These are phyloP conservation scores for Erythrobasidium yunnanense DNA, from an alignment of 768 basidiomycete genomes.

Conservation along the genomic window DNA sequence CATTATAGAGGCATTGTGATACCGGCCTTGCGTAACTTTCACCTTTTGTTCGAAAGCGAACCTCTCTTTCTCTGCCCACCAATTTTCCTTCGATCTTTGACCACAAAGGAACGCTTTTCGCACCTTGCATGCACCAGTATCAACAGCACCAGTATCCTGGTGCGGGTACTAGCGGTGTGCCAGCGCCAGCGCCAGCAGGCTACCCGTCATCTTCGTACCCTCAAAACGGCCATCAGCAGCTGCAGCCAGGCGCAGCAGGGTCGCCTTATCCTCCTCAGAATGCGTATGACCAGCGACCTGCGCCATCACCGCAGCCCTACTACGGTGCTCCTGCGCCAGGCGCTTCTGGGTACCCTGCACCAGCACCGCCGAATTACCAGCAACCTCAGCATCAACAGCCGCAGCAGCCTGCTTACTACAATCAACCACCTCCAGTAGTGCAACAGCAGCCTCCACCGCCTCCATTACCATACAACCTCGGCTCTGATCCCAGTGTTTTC, in stretches of 20 bases:
- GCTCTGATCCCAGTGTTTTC: slow-evolving; percentile 55
- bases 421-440: slow-evolving; percentile 15
- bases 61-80: too few species aligned
- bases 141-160: background rate
- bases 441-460: slow-evolving; percentile 11
- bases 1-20: too few species aligned
- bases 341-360: background rate
- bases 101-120: background rate
- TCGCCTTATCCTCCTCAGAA: too few species aligned
- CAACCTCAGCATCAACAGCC: slow-evolving; percentile 11
- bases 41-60: too few species aligned
- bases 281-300: too few species aligned
- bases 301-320: background rate
- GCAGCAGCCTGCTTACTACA: slow-evolving; percentile 5
- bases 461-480: background rate
- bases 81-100: background rate
- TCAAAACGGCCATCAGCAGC: too few species aligned
- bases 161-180: too few species aligned
- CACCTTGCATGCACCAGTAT: slow-evolving; percentile 1
- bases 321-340: background rate
- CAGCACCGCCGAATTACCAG: background rate
- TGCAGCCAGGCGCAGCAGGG: too few species aligned
- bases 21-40: too few species aligned
- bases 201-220: too few species aligned
- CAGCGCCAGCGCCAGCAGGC: too few species aligned